Evolutionary conservation across 2,329 filamentous ascomycete genomes (phyloP), one percentile per base, ranked within the genome.

Genomic region (Pseudogymnoascus sp.): DNA sequence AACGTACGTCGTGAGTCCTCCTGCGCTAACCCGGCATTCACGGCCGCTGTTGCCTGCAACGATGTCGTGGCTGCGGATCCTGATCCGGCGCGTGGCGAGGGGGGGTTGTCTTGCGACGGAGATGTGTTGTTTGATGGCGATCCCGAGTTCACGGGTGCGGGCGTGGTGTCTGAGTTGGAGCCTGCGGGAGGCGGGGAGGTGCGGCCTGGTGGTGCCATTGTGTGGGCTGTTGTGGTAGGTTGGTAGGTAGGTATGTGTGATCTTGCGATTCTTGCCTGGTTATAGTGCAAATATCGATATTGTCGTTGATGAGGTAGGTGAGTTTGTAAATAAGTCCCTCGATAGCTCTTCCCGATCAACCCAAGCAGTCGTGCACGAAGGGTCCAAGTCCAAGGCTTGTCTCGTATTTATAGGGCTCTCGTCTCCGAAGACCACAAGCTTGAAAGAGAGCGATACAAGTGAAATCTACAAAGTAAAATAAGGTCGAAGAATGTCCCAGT

Each of bases 11-110:
- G 77, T 11, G 83, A 83, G 41, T 84, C 79, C 71, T 89, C 84
- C 67, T 83, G 84, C 69, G 90, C 86, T 28, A 92, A 83, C 62
- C 90, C 85, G 28, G 90, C 88, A 73, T 93, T 93, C 75, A 93
- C 83, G 48, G 89, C 87, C 6, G 89, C 90, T 11, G 90, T 86
- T 62, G 89, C 90, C 73, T 90, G 89, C 8, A 95, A 81, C 13
- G 89, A 92, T 67, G 84, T 82, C 43, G 88, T 85, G 36, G 88
- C 83, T 61, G 85, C 21, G 21, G 43, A 23, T 3, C 5, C 43
- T 1, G 43, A 48, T 48, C 43, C 43, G 1, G 43, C 2, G 21
- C 43, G 43, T 1, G 43, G 43, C 1, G 11, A 14, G 5, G 43
- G 43, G 1, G 43, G 43, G 1, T 1, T 10, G 1, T 48, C 43